phyloP scores from a whole-genome alignment of 1,284 basidiomycete species.

The Ganoderma resinaceum region DNA sequence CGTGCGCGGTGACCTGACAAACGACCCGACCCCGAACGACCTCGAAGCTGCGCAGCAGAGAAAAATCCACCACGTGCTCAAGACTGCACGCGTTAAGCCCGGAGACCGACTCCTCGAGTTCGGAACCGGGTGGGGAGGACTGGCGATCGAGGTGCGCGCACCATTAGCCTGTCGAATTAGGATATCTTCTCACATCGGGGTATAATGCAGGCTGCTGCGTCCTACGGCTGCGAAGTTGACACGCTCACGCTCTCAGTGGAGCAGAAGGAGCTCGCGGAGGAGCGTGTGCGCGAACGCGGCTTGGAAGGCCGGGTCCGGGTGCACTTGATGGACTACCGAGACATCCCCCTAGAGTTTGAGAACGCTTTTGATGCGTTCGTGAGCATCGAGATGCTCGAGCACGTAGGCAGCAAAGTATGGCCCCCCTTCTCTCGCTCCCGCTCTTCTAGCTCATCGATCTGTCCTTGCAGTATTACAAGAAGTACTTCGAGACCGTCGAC shows the following conservation, averaged over 20 bases:
- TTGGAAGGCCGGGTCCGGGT: constrained; percentile 78
- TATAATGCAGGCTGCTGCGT: constrained; percentile 61
- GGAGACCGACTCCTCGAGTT: constrained; percentile 89
- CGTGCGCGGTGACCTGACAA: constrained; percentile 62
- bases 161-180: not conserved
- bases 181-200: constrained; percentile 6
- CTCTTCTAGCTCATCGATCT: not conserved
- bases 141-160: constrained; percentile 81
- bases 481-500: constrained; percentile 85
- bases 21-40: constrained; percentile 55
- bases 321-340: constrained; percentile 88
- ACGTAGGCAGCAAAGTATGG: constrained; percentile 70
- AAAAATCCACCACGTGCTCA: constrained; percentile 83
- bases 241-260: constrained; percentile 87
- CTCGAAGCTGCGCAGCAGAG: constrained; percentile 84
- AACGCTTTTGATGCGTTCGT: constrained; percentile 88
- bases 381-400: constrained; percentile 93
- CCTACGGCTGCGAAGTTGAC: constrained; percentile 84
- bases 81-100: constrained; percentile 75
- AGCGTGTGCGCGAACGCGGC: constrained; percentile 77
- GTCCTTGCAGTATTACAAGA: constrained; percentile 56
- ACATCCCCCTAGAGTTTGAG: constrained; percentile 78
- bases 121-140: constrained; percentile 91
- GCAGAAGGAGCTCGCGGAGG: constrained; percentile 87
- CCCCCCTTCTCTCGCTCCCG: not conserved